Evolutionary conservation across 1,284 basidiomycete genomes (phyloP), one percentile per base, ranked within the genome.

Genomic region (Singerocomus rubriflavus): DNA sequence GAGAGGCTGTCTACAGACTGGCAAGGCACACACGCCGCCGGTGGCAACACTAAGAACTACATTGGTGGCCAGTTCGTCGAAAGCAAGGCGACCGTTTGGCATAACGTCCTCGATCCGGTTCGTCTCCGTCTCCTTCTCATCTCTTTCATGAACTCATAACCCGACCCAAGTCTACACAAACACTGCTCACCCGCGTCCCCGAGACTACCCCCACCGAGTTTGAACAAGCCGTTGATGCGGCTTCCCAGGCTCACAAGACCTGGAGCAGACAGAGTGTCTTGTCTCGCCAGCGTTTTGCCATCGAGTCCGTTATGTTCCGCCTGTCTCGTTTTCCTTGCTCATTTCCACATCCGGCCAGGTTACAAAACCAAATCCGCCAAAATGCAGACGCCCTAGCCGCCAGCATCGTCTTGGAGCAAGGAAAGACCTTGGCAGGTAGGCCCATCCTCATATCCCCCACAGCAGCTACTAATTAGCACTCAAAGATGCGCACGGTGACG

Each of bases 261-360:
- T 99, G 96, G 96, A 90, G 88, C 64, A 80, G 79, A 46, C 87
- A 92, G 13, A 92, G 88, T 58, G 79, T 98, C 37, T 76, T 99
- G 52, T 84, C 84, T 45, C 84, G 96, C 41, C 96, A 99, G 70
- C 80, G 86, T 53, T 88, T 97, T 70, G 89, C 88, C 58, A 77
- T 98, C 58, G 92, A 94, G 93, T 94, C 59, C 52, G 82, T 66
- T 17, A n/a, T 46, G 43, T 34, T 37, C 16, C 7, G 1, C 34
- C 11, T 27, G 13, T 48, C 34, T 17, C 30, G 27, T 16, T 21
- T 33, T 44, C 38, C 35, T 33, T 48, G 43, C 45, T 47, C 30
- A 45, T 14, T 40, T 39, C 51, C 38, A 21, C 47, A 6, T 9
- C n/a, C 6, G 6, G 12, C 43, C 42, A 93, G 90, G 55, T 76